Evolutionary conservation across 2,329 filamentous ascomycete genomes (phyloP), one percentile per base, ranked within the genome.

Genomic region (Mariannaea elegans): DNA sequence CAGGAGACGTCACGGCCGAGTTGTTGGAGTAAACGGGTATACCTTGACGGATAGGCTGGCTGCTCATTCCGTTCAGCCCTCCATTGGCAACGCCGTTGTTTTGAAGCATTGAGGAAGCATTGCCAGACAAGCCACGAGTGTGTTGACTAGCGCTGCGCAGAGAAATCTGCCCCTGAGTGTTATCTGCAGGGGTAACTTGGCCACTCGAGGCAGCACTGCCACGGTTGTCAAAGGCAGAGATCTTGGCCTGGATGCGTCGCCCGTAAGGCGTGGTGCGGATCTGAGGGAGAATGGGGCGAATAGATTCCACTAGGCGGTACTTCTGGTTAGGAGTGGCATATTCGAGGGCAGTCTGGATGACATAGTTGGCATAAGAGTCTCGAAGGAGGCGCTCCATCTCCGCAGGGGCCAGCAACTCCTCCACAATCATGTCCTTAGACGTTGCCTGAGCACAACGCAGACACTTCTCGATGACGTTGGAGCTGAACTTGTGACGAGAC

Each of bases 401-500:
- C 58, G 84, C 84, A 3, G 89, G 85, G 8, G 79, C 73, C 57
- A 89, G 82, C 73, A 99, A 89, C 80, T 98, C 95, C 32, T 91
- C 87, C 59, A 97, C 90, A 78, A 99, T 89, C 76, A 89, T 83
- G 69, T 93, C 90, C 74, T 90, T 93, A 50, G 90, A 90, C 9
- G 85, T 81, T 21, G 87, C 82, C 61, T 91, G 87, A 32, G 94
- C 90, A 73, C 93, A 97, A 56, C 95, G 93, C 59, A 98, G 81
- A 71, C 91, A 94, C 77, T 99, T 99, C 81, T 99, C 95, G 64
- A 99, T 94, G 58, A 99, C 95, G 70, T 99, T 99, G 72, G 95
- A 98, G 80, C 93, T 97, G 81, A 99, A 99, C 79, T 99, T 99
- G 81, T 99, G 95, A 75, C 93, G 94, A 6, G 95, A 98, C 14